phyloP scores from a whole-genome alignment of 2,329 filamentous ascomycete species.

The Aspergillus quadricinctus region DNA sequence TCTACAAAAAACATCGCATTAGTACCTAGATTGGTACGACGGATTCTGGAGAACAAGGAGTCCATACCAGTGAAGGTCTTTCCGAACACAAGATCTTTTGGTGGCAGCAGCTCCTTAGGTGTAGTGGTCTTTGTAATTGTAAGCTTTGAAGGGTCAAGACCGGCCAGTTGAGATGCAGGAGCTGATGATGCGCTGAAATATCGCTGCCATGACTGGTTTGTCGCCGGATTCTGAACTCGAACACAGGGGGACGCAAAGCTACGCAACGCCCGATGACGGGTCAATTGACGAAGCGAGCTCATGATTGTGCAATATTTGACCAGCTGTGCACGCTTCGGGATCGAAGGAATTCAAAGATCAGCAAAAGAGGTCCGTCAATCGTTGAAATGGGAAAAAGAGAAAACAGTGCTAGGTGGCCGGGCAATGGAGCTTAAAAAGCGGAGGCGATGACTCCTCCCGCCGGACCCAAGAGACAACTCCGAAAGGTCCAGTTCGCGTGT shows the following conservation, averaged over 20 bases:
- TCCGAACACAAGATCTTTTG: constrained; percentile 84
- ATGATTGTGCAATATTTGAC: constrained; percentile 16
- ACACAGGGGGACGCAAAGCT: constrained; percentile 21
- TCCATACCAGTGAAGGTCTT: constrained; percentile 75
- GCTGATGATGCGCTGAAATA: constrained; percentile 41
- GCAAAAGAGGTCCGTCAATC: neutral
- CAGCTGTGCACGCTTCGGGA: neutral
- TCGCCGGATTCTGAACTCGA: constrained; percentile 19
- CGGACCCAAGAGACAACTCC: constrained; percentile 28
- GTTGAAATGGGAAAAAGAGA: neutral
- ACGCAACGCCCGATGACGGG: constrained; percentile 26
- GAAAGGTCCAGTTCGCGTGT: constrained; percentile 6
- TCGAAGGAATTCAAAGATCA: neutral
- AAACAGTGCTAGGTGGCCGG: constrained; percentile 1
- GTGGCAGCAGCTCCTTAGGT: constrained; percentile 69
- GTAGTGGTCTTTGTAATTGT: constrained; percentile 67
- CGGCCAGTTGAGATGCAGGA: constrained; percentile 46
- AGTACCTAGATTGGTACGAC: constrained; percentile 7
- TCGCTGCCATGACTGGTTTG: constrained; percentile 44
- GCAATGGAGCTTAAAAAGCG: constrained; percentile 12
- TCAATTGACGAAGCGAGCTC: constrained; percentile 34
- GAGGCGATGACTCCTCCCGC: constrained; percentile 19
- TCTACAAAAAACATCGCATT: constrained; percentile 52
- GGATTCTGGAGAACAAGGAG: neutral
- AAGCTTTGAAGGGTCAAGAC: constrained; percentile 74